These are phyloP conservation scores for Solanum piurae DNA, from an alignment of 257 asterid species.

Conservation along the genomic window DNA sequence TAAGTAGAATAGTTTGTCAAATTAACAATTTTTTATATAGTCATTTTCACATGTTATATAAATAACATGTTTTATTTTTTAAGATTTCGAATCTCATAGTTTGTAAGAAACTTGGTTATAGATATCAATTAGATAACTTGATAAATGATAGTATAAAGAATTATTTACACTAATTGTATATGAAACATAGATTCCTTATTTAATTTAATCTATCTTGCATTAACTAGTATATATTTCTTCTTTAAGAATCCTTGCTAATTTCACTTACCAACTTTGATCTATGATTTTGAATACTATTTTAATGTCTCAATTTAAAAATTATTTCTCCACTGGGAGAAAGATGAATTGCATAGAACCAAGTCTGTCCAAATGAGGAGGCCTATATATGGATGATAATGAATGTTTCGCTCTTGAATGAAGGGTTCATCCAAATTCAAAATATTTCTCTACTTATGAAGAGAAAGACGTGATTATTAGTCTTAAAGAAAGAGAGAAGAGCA, in stretches of 20 bases:
- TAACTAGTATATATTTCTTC: not conserved
- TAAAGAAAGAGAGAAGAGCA: not conserved
- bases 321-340: not conserved
- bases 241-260: not conserved
- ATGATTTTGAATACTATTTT: not conserved
- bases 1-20: not conserved
- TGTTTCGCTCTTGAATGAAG: not conserved
- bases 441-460: not conserved
- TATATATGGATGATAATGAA: not conserved
- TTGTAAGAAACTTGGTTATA: not conserved
- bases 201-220: not conserved
- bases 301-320: not conserved
- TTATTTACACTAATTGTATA: not conserved
- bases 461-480: not conserved
- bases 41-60: not conserved
- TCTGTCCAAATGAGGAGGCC: not conserved
- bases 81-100: not conserved
- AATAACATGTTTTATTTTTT: not conserved
- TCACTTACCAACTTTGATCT: not conserved
- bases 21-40: not conserved
- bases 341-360: not conserved
- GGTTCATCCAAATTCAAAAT: not conserved
- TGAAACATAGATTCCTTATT: not conserved
- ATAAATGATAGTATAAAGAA: not conserved
- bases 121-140: not conserved